phyloP scores from a whole-genome alignment of 2,329 filamentous ascomycete species.

The Pezicula rhizophila region DNA sequence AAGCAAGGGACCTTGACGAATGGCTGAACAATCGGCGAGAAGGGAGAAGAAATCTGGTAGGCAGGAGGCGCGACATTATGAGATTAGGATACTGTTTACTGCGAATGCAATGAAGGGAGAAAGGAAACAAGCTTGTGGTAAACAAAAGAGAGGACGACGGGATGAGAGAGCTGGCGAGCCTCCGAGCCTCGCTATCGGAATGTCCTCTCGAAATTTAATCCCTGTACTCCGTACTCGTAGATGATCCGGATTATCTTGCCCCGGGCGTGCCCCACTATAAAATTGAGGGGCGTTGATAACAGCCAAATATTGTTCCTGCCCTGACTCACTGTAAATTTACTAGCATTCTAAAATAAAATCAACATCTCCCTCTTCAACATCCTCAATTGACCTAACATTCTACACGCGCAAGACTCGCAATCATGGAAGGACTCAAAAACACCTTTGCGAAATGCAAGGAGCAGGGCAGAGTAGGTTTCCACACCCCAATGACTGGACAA shows the following conservation, averaged over 20 bases:
- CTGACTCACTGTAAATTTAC: background rate
- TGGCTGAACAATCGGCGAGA: conserved; percentile 23
- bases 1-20: conserved; percentile 28
- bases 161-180: too few relatives aligned
- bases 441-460: conserved; percentile 52
- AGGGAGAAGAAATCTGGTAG: conserved; percentile 19
- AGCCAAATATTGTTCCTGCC: too few relatives aligned
- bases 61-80: conserved; percentile 23
- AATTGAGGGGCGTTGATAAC: too few relatives aligned
- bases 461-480: conserved; percentile 35
- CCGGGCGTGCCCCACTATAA: too few relatives aligned
- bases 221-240: too few relatives aligned
- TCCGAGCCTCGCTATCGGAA: too few relatives aligned
- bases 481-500: background rate
- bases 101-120: too few relatives aligned
- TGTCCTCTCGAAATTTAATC: too few relatives aligned
- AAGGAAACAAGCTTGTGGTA: too few relatives aligned
- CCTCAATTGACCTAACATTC: conserved; percentile 13
- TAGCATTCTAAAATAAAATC: background rate
- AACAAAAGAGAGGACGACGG: too few relatives aligned
- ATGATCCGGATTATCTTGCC: too few relatives aligned
- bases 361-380: background rate
- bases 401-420: conserved; percentile 7
- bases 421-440: conserved; percentile 44
- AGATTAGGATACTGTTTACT: too few relatives aligned